phyloP scores from a whole-genome alignment of 495 filamentous ascomycete genomes.

The Stereocaulon alpinum region DNA sequence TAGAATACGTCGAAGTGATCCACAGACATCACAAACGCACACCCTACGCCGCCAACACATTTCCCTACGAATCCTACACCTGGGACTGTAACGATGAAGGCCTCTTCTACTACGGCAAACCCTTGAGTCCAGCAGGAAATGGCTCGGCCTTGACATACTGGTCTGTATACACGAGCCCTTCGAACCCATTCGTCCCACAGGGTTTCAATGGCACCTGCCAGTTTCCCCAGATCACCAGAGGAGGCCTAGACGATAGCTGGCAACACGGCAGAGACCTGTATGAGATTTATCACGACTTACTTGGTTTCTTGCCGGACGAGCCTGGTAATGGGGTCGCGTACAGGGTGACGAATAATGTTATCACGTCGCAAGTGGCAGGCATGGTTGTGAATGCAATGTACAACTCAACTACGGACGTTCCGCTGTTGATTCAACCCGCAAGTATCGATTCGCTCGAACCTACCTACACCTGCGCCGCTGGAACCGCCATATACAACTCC shows the following conservation, averaged over 20 bases:
- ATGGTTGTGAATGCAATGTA: constrained; percentile 55
- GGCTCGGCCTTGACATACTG: constrained; percentile 42
- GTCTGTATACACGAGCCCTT: constrained; percentile 41
- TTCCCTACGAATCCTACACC: constrained; percentile 51
- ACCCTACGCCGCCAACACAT: constrained; percentile 56
- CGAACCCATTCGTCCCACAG: constrained; percentile 47
- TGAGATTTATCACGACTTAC: constrained; percentile 49
- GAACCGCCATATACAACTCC: constrained; percentile 32
- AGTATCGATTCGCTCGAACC: constrained; percentile 55
- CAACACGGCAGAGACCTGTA: constrained; percentile 57
- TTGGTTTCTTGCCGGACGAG: constrained; percentile 45
- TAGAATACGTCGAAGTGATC: constrained; percentile 57
- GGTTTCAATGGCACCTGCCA: constrained; percentile 56
- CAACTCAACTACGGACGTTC: constrained; percentile 25
- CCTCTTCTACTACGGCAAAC: constrained; percentile 51
- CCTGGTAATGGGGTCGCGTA: constrained; percentile 38
- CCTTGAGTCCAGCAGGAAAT: constrained; percentile 28
- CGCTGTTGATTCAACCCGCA: constrained; percentile 39
- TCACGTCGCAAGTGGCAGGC: constrained; percentile 60
- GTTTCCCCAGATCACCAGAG: constrained; percentile 59
- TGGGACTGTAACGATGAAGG: constrained; percentile 54
- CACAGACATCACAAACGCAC: constrained; percentile 68
- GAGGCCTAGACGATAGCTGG: constrained; percentile 53
- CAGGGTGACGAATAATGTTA: constrained; percentile 59
- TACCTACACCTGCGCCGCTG: constrained; percentile 45